These are phyloP conservation scores for Cystobasidiaceae sp. DNA, from an alignment of 1,284 basidiomycete species.

Conservation along the genomic window DNA sequence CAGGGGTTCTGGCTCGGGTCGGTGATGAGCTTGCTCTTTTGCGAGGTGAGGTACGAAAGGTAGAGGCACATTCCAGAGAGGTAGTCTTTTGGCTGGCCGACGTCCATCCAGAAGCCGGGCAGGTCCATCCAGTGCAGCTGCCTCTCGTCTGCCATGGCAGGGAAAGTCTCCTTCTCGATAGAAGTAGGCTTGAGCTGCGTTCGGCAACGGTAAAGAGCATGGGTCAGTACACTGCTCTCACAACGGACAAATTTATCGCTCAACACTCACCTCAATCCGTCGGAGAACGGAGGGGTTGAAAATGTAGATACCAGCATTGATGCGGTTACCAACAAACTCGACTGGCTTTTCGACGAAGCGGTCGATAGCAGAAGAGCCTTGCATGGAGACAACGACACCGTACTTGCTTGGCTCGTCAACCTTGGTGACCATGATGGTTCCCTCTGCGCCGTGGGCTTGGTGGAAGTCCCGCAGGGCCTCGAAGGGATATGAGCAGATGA, in stretches of 20 bases:
- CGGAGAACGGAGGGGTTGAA: conserved; percentile 54
- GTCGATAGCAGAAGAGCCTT: conserved; percentile 51
- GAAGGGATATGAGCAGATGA: conserved; percentile 55
- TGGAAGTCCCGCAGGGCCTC: conserved; percentile 55
- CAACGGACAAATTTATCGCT: no score
- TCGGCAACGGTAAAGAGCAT: not conserved
- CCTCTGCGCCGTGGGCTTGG: conserved; percentile 52
- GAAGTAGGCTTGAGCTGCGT: conserved; percentile 52
- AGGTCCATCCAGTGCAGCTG: conserved; percentile 55
- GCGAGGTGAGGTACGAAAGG: conserved; percentile 52
- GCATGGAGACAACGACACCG: conserved; percentile 54
- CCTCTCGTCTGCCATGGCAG: conserved; percentile 51
- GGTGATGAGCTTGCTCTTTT: conserved; percentile 49
- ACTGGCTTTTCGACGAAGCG: conserved; percentile 56
- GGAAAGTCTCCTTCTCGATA: conserved; percentile 55
- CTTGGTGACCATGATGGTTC: conserved; percentile 56
- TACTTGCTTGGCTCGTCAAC: conserved; percentile 55
- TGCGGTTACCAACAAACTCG: conserved; percentile 55
- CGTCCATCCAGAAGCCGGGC: conserved; percentile 55
- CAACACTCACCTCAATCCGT: conserved; percentile 50
- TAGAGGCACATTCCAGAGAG: conserved; percentile 53
- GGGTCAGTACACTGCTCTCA: no score
- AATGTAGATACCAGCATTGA: conserved; percentile 57
- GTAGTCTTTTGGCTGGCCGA: conserved; percentile 53
- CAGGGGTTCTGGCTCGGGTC: conserved; percentile 52